These are phyloP conservation scores for Stereum hirsutum DNA, from an alignment of 1,284 basidiomycete species.

Conservation along the genomic window DNA sequence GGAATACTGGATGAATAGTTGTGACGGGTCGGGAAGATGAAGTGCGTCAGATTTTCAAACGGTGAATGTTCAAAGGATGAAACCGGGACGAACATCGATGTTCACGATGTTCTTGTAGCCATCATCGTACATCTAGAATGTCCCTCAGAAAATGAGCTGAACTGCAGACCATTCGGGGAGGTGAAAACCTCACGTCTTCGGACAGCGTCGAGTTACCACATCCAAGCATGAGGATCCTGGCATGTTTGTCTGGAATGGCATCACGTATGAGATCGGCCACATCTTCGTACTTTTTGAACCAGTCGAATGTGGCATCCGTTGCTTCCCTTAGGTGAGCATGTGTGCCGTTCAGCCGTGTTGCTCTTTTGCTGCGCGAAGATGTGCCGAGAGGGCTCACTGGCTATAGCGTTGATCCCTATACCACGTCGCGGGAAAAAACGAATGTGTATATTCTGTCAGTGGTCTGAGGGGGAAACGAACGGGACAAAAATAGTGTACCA, in stretches of 20 bases:
- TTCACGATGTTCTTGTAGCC: conserved; percentile 83
- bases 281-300: conserved; percentile 75
- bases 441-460: conserved; percentile 2
- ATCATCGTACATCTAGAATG: conserved; percentile 78
- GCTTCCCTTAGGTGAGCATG: conserved; percentile 40
- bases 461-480: not conserved
- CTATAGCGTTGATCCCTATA: conserved; percentile 70
- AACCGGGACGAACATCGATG: conserved; percentile 54
- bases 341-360: not conserved
- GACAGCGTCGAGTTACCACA: conserved; percentile 85
- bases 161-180: not conserved
- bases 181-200: conserved; percentile 43
- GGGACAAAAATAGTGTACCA: conserved; percentile 35
- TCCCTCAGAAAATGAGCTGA: not conserved
- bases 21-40: not conserved
- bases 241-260: conserved; percentile 54
- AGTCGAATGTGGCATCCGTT: conserved; percentile 69
- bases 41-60: not conserved
- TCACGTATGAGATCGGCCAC: conserved; percentile 49
- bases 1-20: conserved; percentile 54
- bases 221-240: conserved; percentile 79
- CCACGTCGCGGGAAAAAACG: conserved; percentile 1
- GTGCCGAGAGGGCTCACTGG: conserved; percentile 33
- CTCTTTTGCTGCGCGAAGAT: too few relatives aligned
- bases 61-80: not conserved